phyloP scores from a whole-genome alignment of 2,329 filamentous ascomycete genomes.

The Pseudogymnoascus sp. region DNA sequence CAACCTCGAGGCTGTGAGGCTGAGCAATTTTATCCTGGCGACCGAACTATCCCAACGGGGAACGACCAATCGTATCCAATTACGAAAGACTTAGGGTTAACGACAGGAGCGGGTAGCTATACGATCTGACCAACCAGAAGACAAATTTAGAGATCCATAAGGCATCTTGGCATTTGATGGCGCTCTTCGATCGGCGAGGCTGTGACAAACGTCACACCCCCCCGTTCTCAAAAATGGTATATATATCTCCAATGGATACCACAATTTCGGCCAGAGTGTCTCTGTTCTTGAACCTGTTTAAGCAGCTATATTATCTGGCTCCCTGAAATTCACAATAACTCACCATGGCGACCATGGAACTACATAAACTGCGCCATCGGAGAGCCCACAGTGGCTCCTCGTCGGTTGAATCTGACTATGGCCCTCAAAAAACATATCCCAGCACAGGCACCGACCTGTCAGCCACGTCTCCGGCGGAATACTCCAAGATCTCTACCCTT shows the following conservation, averaged over 20 bases:
- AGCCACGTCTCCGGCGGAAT: background rate
- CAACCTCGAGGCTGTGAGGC: background rate
- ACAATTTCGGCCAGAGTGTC: background rate
- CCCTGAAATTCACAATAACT: background rate
- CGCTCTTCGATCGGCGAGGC: background rate
- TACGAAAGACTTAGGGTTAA: background rate
- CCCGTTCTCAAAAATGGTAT: background rate
- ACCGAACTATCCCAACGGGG: background rate
- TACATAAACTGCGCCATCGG: background rate
- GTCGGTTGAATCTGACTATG: background rate
- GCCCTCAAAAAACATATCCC: background rate
- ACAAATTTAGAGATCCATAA: background rate
- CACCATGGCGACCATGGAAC: slow-evolving; percentile 3
- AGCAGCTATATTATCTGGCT: background rate
- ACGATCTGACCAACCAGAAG: background rate
- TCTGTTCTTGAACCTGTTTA: background rate
- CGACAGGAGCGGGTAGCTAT: background rate
- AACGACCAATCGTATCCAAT: background rate
- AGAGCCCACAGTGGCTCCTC: background rate
- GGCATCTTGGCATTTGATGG: background rate
- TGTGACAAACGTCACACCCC: background rate
- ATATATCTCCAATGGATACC: background rate
- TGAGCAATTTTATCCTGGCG: background rate
- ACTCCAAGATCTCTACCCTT: background rate
- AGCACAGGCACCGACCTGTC: background rate